Evolutionary conservation across 352 stramenopile species (phyloP).

Genomic region (Elongisporangium anandrum): DNA sequence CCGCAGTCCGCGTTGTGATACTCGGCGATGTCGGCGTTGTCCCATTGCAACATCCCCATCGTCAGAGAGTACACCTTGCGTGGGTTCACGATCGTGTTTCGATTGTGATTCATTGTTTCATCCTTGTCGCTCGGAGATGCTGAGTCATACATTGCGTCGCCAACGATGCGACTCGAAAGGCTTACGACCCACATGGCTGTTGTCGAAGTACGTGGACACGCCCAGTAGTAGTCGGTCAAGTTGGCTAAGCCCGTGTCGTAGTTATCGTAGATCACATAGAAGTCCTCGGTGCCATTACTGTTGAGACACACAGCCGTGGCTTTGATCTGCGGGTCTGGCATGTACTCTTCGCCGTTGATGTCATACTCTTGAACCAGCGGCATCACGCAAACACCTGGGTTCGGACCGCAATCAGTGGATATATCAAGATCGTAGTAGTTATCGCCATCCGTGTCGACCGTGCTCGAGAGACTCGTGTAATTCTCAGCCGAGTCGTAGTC

Average conservation of each 20-base stretch:
- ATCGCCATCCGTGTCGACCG: too few species aligned
- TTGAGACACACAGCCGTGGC: constrained; percentile 29
- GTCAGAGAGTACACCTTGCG: constrained; percentile 45
- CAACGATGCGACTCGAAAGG: constrained; percentile 32
- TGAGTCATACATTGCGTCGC: constrained; percentile 18
- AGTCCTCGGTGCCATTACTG: constrained; percentile 18
- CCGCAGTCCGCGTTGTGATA: constrained; percentile 33
- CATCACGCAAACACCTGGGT: too few species aligned
- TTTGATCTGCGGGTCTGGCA: constrained; percentile 22
- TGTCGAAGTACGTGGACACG: constrained; percentile 16
- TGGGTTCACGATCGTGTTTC: constrained; percentile 12
- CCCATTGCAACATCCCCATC: constrained; percentile 34
- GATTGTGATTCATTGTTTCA: not conserved
- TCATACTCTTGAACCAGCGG: too few species aligned
- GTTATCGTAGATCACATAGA: constrained; percentile 24
- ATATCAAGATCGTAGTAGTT: too few species aligned
- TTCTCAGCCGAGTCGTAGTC: too few species aligned
- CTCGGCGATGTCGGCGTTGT: constrained; percentile 22
- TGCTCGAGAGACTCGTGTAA: too few species aligned
- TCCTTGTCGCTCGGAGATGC: too few species aligned
- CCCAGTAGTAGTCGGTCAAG: too few species aligned
- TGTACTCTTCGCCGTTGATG: too few species aligned
- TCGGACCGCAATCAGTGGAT: too few species aligned
- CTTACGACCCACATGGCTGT: constrained; percentile 48
- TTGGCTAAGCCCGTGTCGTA: not conserved